Evolutionary conservation across 306 rosid species (phyloP).

Genomic region (Carpinus fangiana): DNA sequence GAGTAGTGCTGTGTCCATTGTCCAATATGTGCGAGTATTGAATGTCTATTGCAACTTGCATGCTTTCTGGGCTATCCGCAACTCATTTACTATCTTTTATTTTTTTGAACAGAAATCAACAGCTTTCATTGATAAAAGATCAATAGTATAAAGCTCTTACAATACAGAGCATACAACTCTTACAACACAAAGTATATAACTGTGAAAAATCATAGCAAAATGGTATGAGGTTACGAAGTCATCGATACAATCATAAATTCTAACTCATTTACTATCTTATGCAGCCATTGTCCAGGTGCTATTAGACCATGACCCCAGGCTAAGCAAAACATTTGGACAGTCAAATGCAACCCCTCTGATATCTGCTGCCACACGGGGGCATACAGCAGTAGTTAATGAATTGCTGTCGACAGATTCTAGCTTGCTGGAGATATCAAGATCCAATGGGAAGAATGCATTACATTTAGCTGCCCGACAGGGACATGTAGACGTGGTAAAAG

Average conservation of each 20-base stretch:
- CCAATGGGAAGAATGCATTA: conserved; percentile 85
- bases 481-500: conserved; percentile 55
- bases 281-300: conserved; percentile 62
- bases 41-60: no score
- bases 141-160: no score
- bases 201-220: no score
- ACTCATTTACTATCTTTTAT: not conserved
- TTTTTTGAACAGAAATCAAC: no score
- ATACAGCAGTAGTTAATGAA: conserved; percentile 56
- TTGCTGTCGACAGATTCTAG: conserved; percentile 54
- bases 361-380: conserved; percentile 76
- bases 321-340: conserved; percentile 73
- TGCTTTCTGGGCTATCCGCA: not conserved
- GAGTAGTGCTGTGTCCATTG: not conserved
- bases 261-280: conserved; percentile 2
- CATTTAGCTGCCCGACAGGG: conserved; percentile 91
- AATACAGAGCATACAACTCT: no score
- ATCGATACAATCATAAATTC: no score
- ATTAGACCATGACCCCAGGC: conserved; percentile 62
- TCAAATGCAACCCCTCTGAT: conserved; percentile 84
- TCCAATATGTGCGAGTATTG: not conserved
- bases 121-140: no score
- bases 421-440: conserved; percentile 62
- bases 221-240: no score
- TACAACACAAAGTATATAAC: no score